These are phyloP conservation scores for Trichoderma pleuroti DNA, from an alignment of 2,329 filamentous ascomycete genomes.

Conservation along the genomic window DNA sequence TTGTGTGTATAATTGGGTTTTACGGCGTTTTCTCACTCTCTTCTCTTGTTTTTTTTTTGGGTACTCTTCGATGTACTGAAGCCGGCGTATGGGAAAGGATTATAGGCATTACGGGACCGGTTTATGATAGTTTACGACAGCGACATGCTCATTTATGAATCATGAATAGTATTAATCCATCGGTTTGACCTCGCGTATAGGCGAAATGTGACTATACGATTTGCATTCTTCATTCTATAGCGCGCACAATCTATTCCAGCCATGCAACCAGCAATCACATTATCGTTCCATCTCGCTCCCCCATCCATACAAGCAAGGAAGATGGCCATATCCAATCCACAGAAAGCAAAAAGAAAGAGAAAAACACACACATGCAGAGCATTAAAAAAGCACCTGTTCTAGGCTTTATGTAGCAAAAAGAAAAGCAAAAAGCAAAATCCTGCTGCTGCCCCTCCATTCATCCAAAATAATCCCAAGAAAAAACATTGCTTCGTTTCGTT, in stretches of 20 bases:
- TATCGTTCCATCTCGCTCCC: background rate
- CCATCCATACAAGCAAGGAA: background rate
- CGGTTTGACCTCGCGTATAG: too few relatives aligned
- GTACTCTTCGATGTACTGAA: background rate
- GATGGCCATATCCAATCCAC: background rate
- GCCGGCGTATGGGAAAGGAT: background rate
- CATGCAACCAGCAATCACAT: conserved; percentile 1
- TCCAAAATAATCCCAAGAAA: background rate
- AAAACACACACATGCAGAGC: background rate
- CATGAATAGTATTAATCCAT: background rate
- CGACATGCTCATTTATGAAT: background rate
- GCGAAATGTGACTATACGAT: background rate
- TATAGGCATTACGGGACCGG: background rate
- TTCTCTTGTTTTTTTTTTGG: background rate
- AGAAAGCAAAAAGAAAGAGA: background rate
- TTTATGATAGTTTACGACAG: background rate
- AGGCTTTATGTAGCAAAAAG: background rate
- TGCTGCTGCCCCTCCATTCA: background rate
- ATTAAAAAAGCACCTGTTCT: conserved; percentile 2
- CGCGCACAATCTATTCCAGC: conserved; percentile 3
- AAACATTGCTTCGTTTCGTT: background rate
- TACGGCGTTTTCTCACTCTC: background rate
- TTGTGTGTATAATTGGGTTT: background rate
- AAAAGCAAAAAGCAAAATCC: background rate
- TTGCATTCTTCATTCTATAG: conserved; percentile 11